Evolutionary conservation across 148 eudicot genomes (phyloP), one percentile per base, ranked within the genome.

Genomic region (Rhododendron williamsianum): DNA sequence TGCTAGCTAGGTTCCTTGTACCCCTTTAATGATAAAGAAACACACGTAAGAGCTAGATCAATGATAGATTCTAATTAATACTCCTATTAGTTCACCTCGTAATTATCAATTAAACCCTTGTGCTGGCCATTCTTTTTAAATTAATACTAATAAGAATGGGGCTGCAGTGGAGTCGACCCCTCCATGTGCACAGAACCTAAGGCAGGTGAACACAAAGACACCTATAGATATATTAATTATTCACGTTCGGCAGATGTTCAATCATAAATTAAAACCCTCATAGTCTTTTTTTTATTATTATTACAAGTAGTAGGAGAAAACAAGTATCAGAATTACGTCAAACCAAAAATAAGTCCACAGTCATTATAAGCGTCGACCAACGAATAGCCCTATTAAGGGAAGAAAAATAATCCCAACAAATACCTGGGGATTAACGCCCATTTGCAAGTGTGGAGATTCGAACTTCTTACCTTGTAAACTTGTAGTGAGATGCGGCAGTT

Each of bases 141-240:
- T 6, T 69, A 69, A 71, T 30, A 82, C 4, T 45, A 45, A 63
- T 65, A 74, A 67, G 76, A 45, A 58, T 18, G 72, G 45, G 73
- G 48, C 27, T 81, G 48, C 83, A 58, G 43, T 19, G 18, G 76
- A 82, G 45, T 41, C 43, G 84, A 67, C 84, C 77, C 58, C 58
- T 82, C 85, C 85, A 83, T 83, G 85, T 83, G 85, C 85, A 16
- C 2, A 69, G 56, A 46, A 76, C 30, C 23, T 25, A 83, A 83
- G 63, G 85, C 78, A 69, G 85, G 78, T 83, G 78, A 82, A n/a
- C 49, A 46, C 11, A 30, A 27, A 27, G 74, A 69, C 74, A 27
- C 74, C 3, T 0, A 63, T 52, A 65, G 36, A 45, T 16, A 12
- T 49, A 23, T 49, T 82, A 38, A 45, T 63, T 43, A n/a, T 65